These are phyloP conservation scores for Melanogaster broomeanus DNA, from an alignment of 768 basidiomycete genomes.

Conservation along the genomic window DNA sequence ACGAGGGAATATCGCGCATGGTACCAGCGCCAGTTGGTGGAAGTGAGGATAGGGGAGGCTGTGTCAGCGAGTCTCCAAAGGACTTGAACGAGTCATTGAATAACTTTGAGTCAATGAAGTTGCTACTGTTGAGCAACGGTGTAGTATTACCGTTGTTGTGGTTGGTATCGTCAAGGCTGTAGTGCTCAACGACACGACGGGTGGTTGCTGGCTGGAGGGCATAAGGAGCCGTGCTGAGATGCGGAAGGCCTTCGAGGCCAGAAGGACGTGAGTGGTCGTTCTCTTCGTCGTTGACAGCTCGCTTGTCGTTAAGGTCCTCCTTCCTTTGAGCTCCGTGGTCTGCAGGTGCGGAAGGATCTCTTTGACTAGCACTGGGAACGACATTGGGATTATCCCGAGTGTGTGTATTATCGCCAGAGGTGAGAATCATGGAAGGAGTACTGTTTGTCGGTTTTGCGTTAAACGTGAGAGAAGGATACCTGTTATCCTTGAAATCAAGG, in stretches of 20 bases:
- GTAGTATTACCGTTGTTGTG: constrained; percentile 16
- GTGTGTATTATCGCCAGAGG: constrained; percentile 27
- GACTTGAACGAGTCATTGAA: constrained; percentile 35
- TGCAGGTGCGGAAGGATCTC: constrained; percentile 9
- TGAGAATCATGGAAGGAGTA: constrained; percentile 31
- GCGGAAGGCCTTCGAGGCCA: constrained; percentile 20
- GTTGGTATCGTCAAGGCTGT: constrained; percentile 49
- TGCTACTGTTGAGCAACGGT: constrained; percentile 27
- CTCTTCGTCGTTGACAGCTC: constrained; percentile 24
- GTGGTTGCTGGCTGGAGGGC: constrained; percentile 43
- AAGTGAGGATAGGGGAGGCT: constrained; percentile 25
- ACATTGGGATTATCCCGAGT: constrained; percentile 21
- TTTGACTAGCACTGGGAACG: constrained; percentile 13
- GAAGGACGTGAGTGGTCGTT: constrained; percentile 16
- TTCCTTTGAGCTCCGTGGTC: constrained; percentile 13
- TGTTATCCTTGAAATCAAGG: constrained; percentile 62
- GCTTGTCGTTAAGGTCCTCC: constrained; percentile 22
- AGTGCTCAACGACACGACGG: constrained; percentile 52
- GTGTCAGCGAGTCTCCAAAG: constrained; percentile 27
- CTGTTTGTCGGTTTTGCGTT: constrained; percentile 21
- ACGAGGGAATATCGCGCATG: constrained; percentile 25
- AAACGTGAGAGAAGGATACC: constrained; percentile 47
- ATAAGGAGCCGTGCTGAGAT: constrained; percentile 42
- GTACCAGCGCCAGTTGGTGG: constrained; percentile 8
- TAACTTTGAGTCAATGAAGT: constrained; percentile 26